phyloP scores from a whole-genome alignment of 2,329 filamentous ascomycete species.

The Colletotrichum endophyticum region DNA sequence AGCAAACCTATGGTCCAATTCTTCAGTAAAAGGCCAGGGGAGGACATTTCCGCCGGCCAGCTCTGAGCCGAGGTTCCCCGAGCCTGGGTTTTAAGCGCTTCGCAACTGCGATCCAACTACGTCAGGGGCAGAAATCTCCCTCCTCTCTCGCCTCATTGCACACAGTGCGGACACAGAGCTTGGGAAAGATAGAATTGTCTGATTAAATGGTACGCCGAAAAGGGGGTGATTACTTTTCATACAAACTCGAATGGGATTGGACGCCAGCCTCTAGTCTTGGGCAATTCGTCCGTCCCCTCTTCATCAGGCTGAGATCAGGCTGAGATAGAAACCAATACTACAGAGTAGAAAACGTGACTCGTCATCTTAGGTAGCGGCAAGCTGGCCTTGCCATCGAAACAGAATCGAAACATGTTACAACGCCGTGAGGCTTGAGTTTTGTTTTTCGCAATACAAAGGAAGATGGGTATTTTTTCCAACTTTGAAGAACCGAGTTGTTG shows the following conservation, averaged over 20 bases:
- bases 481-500: not conserved
- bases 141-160: not conserved
- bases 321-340: not conserved
- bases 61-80: not conserved
- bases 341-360: not conserved
- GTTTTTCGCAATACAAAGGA: not conserved
- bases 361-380: not conserved
- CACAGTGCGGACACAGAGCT: not conserved
- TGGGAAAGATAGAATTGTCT: not conserved
- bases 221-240: not conserved
- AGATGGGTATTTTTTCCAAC: conserved; percentile 11
- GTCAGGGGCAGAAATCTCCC: not conserved
- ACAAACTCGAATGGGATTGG: not conserved
- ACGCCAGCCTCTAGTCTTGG: not conserved
- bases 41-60: not conserved
- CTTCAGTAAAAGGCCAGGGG: not conserved
- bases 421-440: conserved; percentile 11
- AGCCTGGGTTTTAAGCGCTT: not conserved
- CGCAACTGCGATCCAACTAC: not conserved
- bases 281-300: not conserved
- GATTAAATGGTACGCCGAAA: not conserved
- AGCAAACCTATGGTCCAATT: not conserved
- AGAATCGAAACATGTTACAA: not conserved
- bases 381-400: not conserved
- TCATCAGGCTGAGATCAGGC: not conserved